These are phyloP conservation scores for Streptanthus diversifolius DNA, from an alignment of 345 rosid genomes.

Conservation along the genomic window DNA sequence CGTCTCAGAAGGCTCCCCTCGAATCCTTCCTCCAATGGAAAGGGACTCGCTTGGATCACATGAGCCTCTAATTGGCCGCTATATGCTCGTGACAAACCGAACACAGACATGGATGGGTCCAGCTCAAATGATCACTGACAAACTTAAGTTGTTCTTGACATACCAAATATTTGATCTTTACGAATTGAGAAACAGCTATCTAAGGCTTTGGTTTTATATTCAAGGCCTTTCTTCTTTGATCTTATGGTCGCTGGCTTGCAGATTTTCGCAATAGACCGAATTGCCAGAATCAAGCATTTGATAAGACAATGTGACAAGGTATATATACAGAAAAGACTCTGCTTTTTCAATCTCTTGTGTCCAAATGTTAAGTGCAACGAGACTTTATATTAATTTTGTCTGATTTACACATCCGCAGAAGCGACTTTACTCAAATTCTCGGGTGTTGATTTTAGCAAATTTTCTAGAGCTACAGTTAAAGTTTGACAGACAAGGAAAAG, in stretches of 20 bases:
- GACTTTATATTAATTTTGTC: conserved; percentile 1
- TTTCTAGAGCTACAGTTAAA: conserved; percentile 47
- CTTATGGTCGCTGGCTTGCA: conserved; percentile 87
- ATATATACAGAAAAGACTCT: conserved; percentile 10
- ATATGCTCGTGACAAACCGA: conserved; percentile 65
- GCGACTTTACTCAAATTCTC: conserved; percentile 68
- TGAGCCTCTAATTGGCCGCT: conserved; percentile 70
- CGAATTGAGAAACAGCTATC: conserved; percentile 78
- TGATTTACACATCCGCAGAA: conserved; percentile 61
- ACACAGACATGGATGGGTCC: conserved; percentile 99
- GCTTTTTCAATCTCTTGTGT: neutral
- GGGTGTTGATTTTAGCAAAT: conserved; percentile 36
- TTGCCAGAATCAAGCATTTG: conserved; percentile 58
- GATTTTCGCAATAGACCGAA: conserved; percentile 80
- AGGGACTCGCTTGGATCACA: conserved; percentile 72
- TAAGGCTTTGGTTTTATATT: conserved; percentile 71
- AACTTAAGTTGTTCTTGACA: conserved; percentile 65
- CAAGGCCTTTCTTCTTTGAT: conserved; percentile 80
- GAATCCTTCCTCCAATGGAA: conserved; percentile 79
- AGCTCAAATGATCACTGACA: conserved; percentile 83
- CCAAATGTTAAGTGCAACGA: neutral
- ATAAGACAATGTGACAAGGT: conserved; percentile 69
- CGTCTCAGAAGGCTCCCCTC: conserved; percentile 70
- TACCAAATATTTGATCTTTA: conserved; percentile 90
- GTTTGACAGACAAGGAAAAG: conserved; percentile 65